Evolutionary conservation across 805 yeast genomes (phyloP), one percentile per base, ranked within the genome.

Genomic region (Yarrowia sp.): DNA sequence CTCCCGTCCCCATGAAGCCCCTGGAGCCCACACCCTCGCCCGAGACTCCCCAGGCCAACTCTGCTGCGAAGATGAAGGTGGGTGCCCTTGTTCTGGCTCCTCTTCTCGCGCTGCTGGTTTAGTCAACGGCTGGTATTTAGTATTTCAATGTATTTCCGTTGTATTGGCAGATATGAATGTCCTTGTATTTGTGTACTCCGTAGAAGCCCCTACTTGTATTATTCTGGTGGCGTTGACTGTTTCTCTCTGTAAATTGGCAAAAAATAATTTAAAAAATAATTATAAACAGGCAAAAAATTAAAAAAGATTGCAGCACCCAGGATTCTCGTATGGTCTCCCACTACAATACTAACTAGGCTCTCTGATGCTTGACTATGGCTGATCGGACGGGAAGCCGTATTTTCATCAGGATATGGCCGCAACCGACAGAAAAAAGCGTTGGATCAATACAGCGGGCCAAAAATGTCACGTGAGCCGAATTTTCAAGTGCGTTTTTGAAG

Each of bases 41-140:
- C 55, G 38, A 31, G 36, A 10, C n/a, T 9, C 55, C 55, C n/a
- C 55, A 31, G 55, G 55, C 55, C 29, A 47, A 47, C 55, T 13
- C 55, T 31, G 55, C 55, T 21, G 21, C 38, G 6, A 21, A 19
- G 27, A 31, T 31, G 38, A 47, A 14, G 21, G 55, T 47, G n/a
- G 38, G 55, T 2, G 38, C 27, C 25, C 38, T 47, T 19, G 38
- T 31, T 6, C 38, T 47, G n/a, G 36, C 38, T 19, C 55, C 55
- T 21, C 38, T 47, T 14, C 38, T 47, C 14, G 38, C 38, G 27
- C 4, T 47, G 36, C 29, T 47, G 25, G 38, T 47, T 47, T 47
- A 47, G 55, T 31, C 32, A 31, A 16, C 18, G 19, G 10, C 10
- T 27, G 10, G 8, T 27, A 27, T 9, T 13, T 27, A 5, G n/a